Percentiles rank a stretch among this genome's conserved stretches.
phyloP scores from a whole-genome alignment of 352 stramenopile species.

The Pythium brassicae region DNA sequence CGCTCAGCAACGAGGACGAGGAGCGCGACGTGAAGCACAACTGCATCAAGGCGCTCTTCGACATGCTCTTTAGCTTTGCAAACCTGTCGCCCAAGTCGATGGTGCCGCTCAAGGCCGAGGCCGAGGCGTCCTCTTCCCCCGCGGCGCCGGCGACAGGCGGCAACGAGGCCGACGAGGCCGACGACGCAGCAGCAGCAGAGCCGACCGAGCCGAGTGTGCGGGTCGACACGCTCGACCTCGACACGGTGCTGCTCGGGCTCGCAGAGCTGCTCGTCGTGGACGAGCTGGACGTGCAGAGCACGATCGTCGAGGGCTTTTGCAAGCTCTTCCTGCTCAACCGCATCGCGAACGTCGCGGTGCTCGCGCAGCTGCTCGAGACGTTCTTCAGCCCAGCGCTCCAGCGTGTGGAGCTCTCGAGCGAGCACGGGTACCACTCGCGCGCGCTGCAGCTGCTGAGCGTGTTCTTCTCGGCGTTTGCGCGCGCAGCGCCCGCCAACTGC shows the following conservation, averaged over 20 bases:
- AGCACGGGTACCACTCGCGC: constrained; percentile 58
- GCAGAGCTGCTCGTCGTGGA: constrained; percentile 47
- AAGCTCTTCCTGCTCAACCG: constrained; percentile 74
- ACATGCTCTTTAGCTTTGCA: constrained; percentile 62
- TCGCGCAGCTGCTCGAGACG: constrained; percentile 64
- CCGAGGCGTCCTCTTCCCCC: no score
- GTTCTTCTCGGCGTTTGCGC: constrained; percentile 69
- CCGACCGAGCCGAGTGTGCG: background rate
- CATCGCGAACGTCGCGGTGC: constrained; percentile 52
- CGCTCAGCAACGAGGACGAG: constrained; percentile 74
- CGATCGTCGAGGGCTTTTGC: constrained; percentile 72
- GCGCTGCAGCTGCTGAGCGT: constrained; percentile 69
- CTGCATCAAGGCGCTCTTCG: constrained; percentile 68
- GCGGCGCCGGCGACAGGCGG: constrained; percentile 17
- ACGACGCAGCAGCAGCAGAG: no score
- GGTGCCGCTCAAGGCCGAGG: constrained; percentile 23
- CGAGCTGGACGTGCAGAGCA: constrained; percentile 67
- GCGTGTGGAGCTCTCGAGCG: constrained; percentile 41
- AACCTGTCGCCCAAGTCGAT: constrained; percentile 54
- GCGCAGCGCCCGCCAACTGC: constrained; percentile 48
- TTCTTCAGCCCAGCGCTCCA: constrained; percentile 66
- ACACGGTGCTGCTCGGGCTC: constrained; percentile 56
- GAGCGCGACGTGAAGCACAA: constrained; percentile 73
- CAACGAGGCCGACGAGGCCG: constrained; percentile 1
- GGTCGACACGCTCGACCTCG: constrained; percentile 41